phyloP scores from a whole-genome alignment of 176 grass and related monocot genomes.

The Rhynchospora pubera region DNA sequence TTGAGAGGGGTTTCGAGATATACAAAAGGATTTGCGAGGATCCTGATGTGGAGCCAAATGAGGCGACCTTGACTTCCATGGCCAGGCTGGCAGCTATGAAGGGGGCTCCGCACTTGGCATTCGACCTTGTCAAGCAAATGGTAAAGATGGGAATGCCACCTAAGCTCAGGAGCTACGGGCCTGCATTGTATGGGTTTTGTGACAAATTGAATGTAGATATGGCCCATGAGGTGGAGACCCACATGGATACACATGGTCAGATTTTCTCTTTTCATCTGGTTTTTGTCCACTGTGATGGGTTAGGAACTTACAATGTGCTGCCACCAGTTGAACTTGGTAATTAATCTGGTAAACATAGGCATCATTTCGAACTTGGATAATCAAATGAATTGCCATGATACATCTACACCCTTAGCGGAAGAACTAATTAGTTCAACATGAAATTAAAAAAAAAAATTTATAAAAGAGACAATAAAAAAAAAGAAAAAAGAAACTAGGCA shows the following conservation, averaged over 20 bases:
- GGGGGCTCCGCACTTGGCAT: conserved; percentile 55
- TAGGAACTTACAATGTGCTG: not conserved
- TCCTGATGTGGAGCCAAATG: conserved; percentile 53
- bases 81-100: conserved; percentile 71
- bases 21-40: conserved; percentile 58
- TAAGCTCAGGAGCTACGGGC: conserved; percentile 59
- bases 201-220: conserved; percentile 42
- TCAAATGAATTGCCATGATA: not conserved
- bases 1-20: conserved; percentile 74
- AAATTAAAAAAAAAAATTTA: not conserved
- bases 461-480: not conserved
- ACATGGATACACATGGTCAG: conserved; percentile 41
- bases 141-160: conserved; percentile 45
- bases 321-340: not conserved
- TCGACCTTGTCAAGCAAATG: conserved; percentile 66
- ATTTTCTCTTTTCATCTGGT: not conserved
- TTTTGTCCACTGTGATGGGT: not conserved
- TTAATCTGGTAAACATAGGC: not conserved
- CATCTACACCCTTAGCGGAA: not conserved
- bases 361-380: not conserved
- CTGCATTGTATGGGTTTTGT: conserved; percentile 67
- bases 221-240: conserved; percentile 52
- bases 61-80: conserved; percentile 66
- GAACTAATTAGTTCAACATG: not conserved
- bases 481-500: not conserved